Percentiles rank a stretch among this genome's conserved stretches.
phyloP scores from a whole-genome alignment of 768 basidiomycete genomes.

The Serendipita sp. region DNA sequence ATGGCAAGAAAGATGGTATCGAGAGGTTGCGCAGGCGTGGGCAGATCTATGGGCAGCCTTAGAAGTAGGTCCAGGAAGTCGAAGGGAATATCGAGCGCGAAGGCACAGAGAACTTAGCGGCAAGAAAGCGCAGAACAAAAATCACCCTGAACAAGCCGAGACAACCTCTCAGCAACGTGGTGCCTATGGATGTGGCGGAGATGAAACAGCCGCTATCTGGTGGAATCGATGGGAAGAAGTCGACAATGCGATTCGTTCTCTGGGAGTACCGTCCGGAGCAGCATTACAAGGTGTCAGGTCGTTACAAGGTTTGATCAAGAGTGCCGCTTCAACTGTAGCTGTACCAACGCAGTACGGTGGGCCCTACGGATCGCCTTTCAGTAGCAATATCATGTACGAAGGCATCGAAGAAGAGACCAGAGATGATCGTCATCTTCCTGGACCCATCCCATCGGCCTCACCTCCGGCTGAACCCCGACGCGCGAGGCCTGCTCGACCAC shows the following conservation, averaged over 20 bases:
- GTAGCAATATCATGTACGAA: neutral
- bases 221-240: constrained; percentile 51
- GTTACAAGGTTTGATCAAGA: constrained; percentile 3
- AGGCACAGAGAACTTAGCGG: neutral
- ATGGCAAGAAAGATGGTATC: constrained; percentile 47
- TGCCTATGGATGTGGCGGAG: constrained; percentile 19
- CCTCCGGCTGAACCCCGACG: neutral
- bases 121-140: neutral
- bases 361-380: neutral
- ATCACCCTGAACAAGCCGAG: neutral
- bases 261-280: neutral
- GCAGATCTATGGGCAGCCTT: constrained; percentile 73
- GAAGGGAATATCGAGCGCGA: constrained; percentile 33
- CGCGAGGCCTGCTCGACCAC: neutral
- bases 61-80: constrained; percentile 30
- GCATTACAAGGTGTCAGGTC: neutral
- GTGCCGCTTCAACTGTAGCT: neutral
- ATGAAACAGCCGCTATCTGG: constrained; percentile 64
- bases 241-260: constrained; percentile 19
- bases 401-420: neutral
- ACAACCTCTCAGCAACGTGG: neutral
- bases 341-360: neutral
- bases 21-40: constrained; percentile 49
- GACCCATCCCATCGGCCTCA: neutral
- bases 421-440: neutral